Conservation (phyloP, 768 basidiomycete species). For the Krasilnikovozyma curviuscula region DNA sequence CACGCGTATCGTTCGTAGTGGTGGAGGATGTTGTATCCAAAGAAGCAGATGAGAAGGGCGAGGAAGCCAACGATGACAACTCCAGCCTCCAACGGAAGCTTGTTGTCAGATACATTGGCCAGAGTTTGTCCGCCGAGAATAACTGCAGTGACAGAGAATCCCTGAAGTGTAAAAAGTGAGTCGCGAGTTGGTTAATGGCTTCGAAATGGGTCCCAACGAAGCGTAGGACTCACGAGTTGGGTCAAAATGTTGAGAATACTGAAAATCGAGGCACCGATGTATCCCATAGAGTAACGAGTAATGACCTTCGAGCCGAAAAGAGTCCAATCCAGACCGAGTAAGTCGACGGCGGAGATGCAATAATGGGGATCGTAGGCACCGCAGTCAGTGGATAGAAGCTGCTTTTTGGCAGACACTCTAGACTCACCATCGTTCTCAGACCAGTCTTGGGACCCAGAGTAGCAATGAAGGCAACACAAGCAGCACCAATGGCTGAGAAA, state of each 20-base stretch:
- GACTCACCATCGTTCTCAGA: conserved; percentile 39
- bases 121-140: conserved; percentile 38
- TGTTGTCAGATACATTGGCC: conserved; percentile 31
- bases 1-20: conserved; percentile 55
- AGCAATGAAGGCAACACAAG: conserved; percentile 35
- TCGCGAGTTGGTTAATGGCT: not conserved
- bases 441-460: conserved; percentile 38
- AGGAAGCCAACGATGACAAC: conserved; percentile 29
- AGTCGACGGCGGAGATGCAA: too few species aligned
- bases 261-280: conserved; percentile 34
- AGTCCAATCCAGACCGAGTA: too few species aligned
- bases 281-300: conserved; percentile 34
- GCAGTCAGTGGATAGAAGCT: too few species aligned
- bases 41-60: conserved; percentile 16
- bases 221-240: conserved; percentile 23
- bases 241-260: conserved; percentile 39
- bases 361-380: too few species aligned
- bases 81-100: conserved; percentile 34
- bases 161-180: conserved; percentile 13
- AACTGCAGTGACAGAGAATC: conserved; percentile 34
- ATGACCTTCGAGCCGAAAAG: too few species aligned
- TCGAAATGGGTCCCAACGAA: not conserved
- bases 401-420: too few species aligned
- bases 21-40: conserved; percentile 25
- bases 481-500: conserved; percentile 32